Percentiles rank a stretch among this genome's conserved stretches.
These are phyloP conservation scores for Ascochyta koolunga DNA, from an alignment of 2,329 filamentous ascomycete genomes.

Conservation along the genomic window DNA sequence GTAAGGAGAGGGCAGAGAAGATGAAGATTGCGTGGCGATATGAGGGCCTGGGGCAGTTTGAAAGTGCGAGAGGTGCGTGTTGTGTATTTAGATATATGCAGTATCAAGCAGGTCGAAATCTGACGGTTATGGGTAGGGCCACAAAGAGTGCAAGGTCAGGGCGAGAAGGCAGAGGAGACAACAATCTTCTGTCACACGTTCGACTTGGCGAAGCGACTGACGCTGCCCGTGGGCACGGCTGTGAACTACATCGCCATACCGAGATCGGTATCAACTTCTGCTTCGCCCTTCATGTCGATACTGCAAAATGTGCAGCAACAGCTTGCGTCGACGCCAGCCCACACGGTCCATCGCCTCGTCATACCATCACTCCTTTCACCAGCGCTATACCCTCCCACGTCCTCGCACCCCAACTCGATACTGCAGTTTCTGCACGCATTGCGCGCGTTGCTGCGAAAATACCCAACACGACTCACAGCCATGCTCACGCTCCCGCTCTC, in stretches of 20 bases:
- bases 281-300: constrained; percentile 68
- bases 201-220: constrained; percentile 58
- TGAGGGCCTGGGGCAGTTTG: constrained; percentile 78
- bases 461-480: constrained; percentile 69
- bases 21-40: constrained; percentile 99
- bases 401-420: constrained; percentile 73
- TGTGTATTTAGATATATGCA: constrained; percentile 30
- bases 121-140: constrained; percentile 22
- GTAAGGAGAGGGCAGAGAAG: constrained; percentile 57
- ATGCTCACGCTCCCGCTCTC: constrained; percentile 80
- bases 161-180: constrained; percentile 58
- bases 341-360: constrained; percentile 77
- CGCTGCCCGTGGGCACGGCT: constrained; percentile 47
- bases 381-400: constrained; percentile 75
- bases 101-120: constrained; percentile 15
- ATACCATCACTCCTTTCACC: constrained; percentile 87
- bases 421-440: constrained; percentile 83
- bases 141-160: constrained; percentile 23
- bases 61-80: constrained; percentile 67
- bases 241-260: constrained; percentile 60
- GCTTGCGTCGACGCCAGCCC: constrained; percentile 57
- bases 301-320: constrained; percentile 65
- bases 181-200: constrained; percentile 58
- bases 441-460: constrained; percentile 73
- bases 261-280: constrained; percentile 59